phyloP scores from a whole-genome alignment of 306 rosid species.

The Quercus engelmannii region DNA sequence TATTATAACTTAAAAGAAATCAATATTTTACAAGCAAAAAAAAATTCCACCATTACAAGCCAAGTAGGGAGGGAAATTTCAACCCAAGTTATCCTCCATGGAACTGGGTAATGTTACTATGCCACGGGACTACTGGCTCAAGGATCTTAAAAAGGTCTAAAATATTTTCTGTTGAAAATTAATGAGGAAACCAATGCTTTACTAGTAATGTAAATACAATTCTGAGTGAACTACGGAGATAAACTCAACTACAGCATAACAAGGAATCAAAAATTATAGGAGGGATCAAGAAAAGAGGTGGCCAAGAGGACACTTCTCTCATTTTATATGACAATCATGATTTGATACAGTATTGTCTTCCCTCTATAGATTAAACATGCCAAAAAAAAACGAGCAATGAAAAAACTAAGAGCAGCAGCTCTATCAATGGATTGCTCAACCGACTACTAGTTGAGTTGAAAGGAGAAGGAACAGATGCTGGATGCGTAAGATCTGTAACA shows the following conservation, averaged over 20 bases:
- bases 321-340: background rate
- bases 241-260: background rate
- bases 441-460: background rate
- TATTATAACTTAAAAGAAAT: too few species aligned
- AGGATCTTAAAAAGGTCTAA: too few species aligned
- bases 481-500: background rate
- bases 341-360: too few species aligned
- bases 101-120: too few species aligned
- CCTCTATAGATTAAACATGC: background rate
- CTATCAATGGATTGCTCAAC: background rate
- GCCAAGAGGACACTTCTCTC: background rate
- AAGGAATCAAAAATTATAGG: background rate
- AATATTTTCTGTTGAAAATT: too few species aligned
- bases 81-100: too few species aligned
- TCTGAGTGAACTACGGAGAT: background rate
- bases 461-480: conserved; percentile 14
- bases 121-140: too few species aligned
- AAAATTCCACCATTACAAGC: too few species aligned
- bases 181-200: background rate
- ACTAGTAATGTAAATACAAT: too few species aligned
- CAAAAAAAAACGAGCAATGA: conserved; percentile 8
- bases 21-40: too few species aligned
- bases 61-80: too few species aligned
- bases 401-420: conserved; percentile 7
- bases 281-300: background rate